phyloP scores from a whole-genome alignment of 192 early-diverging fungal genomes.

The Gamsiella multidivaricata region DNA sequence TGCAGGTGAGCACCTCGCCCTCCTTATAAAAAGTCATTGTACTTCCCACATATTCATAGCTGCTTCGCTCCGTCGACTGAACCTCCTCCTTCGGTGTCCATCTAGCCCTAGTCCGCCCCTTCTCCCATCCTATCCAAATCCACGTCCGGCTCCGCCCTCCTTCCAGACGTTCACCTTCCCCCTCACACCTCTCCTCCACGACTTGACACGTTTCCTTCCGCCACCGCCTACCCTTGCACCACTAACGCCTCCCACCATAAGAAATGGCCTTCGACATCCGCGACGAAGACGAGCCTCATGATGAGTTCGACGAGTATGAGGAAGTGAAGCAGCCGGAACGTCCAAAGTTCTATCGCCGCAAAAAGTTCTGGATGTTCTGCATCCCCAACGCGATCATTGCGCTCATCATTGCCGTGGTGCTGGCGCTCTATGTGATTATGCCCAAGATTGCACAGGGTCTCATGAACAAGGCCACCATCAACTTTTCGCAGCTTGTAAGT shows the following conservation, averaged over 20 bases:
- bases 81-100: too few relatives aligned
- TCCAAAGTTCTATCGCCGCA: constrained; percentile 56
- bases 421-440: constrained; percentile 59
- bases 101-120: too few relatives aligned
- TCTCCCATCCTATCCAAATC: too few relatives aligned
- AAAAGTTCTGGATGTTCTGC: constrained; percentile 61
- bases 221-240: neutral
- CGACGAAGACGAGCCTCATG: constrained; percentile 20
- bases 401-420: constrained; percentile 50
- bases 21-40: too few relatives aligned
- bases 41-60: too few relatives aligned
- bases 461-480: constrained; percentile 28
- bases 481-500: constrained; percentile 30
- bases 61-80: constrained; percentile 3
- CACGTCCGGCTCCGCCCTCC: too few relatives aligned
- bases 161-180: neutral
- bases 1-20: too few relatives aligned
- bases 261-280: constrained; percentile 27
- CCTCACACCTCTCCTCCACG: neutral
- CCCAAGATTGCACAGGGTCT: constrained; percentile 61
- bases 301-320: constrained; percentile 33
- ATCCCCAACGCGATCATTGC: constrained; percentile 39
- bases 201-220: neutral
- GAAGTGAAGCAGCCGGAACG: constrained; percentile 24
- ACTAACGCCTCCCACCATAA: neutral